These are phyloP conservation scores for Vachellia collinsii DNA, from an alignment of 306 rosid genomes.

Conservation along the genomic window DNA sequence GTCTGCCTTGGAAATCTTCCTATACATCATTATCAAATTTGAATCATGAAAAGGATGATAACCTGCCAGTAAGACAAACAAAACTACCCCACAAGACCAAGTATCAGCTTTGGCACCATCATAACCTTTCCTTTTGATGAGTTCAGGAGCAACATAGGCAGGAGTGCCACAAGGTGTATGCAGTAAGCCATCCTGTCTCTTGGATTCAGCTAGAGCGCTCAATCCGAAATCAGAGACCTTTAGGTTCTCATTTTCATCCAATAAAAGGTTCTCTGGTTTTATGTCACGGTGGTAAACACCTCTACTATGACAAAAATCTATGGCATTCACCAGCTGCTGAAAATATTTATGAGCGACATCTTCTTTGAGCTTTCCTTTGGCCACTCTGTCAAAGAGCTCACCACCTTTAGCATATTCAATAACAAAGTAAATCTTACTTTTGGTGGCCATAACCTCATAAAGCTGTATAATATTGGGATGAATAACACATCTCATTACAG, in stretches of 20 bases:
- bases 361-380: slow-evolving; percentile 55
- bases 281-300: slow-evolving; percentile 67
- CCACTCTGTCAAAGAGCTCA: slow-evolving; percentile 50
- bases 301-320: slow-evolving; percentile 65
- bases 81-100: slow-evolving; percentile 69
- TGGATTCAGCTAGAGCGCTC: slow-evolving; percentile 55
- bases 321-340: slow-evolving; percentile 55
- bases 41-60: slow-evolving; percentile 48
- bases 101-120: slow-evolving; percentile 68
- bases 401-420: slow-evolving; percentile 64
- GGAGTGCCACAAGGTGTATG: slow-evolving; percentile 67
- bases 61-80: slow-evolving; percentile 58
- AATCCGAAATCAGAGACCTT: slow-evolving; percentile 64
- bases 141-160: slow-evolving; percentile 63
- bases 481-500: slow-evolving; percentile 48
- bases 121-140: slow-evolving; percentile 51
- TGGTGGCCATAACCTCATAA: slow-evolving; percentile 61
- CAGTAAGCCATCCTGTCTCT: slow-evolving; percentile 45
- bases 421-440: slow-evolving; percentile 53
- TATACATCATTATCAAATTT: slow-evolving; percentile 53
- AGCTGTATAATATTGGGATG: slow-evolving; percentile 59
- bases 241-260: slow-evolving; percentile 56
- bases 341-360: slow-evolving; percentile 52
- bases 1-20: slow-evolving; percentile 49
- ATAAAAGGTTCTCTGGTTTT: slow-evolving; percentile 59